phyloP scores from a whole-genome alignment of 768 basidiomycete species.

The Tulasnella sp. region DNA sequence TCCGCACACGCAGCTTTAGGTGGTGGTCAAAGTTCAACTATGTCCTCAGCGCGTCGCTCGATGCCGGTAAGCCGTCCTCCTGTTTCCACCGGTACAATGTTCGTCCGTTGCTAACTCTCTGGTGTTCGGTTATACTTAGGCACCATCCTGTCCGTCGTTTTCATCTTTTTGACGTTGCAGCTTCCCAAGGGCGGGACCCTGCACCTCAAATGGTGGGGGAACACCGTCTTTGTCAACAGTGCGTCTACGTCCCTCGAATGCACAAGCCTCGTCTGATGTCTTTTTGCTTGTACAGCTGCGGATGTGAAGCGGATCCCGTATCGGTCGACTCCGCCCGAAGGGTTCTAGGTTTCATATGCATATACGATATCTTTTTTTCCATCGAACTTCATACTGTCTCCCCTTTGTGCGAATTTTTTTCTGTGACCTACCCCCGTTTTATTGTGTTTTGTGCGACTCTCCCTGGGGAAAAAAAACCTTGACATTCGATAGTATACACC shows the following conservation, averaged over 20 bases:
- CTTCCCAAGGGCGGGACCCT: slow-evolving; percentile 28
- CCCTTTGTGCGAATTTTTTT: background rate
- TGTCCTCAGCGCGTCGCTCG: slow-evolving; percentile 33
- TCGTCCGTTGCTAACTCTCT: background rate
- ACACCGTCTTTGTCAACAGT: slow-evolving; percentile 21
- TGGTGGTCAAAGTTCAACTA: slow-evolving; percentile 47
- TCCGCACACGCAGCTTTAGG: slow-evolving; percentile 31
- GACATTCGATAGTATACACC: no score
- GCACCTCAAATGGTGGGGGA: slow-evolving; percentile 31
- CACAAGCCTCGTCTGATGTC: background rate
- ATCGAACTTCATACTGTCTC: no score
- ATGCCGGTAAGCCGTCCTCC: slow-evolving; percentile 25
- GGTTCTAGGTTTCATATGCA: background rate
- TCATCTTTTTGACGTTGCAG: slow-evolving; percentile 34
- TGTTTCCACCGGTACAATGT: no score
- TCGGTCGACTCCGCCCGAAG: background rate
- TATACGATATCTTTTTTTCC: slow-evolving; percentile 10
- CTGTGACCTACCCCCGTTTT: no score
- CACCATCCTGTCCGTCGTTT: slow-evolving; percentile 29
- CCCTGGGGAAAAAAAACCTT: no score
- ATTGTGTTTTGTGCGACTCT: no score
- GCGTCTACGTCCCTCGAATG: background rate
- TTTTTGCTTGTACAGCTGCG: background rate
- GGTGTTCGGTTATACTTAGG: slow-evolving; percentile 15
- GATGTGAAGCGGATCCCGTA: slow-evolving; percentile 2